Evolutionary conservation across 208 protist species (phyloP).

Genomic region (Trypanosoma cruzi): DNA sequence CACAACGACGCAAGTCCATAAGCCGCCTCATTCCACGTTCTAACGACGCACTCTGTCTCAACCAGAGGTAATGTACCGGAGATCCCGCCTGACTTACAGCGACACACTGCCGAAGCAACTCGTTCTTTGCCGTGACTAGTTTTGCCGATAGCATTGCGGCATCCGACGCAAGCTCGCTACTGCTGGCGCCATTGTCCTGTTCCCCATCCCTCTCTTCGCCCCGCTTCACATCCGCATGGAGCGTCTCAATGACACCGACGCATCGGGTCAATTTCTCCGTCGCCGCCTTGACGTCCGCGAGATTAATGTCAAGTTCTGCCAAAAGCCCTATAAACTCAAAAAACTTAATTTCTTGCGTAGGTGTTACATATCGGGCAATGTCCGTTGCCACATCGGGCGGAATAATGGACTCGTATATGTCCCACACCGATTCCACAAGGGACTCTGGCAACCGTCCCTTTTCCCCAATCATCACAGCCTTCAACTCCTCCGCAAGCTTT

Average conservation of each 20-base stretch:
- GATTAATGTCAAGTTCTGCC: conserved; percentile 58
- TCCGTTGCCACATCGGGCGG: conserved; percentile 36
- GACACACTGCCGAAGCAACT: conserved; percentile 57
- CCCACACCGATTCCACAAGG: conserved; percentile 72
- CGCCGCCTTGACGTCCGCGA: conserved; percentile 40
- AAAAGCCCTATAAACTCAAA: conserved; percentile 61
- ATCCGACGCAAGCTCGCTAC: conserved; percentile 9
- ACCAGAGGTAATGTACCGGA: conserved; percentile 77
- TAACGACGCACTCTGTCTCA: conserved; percentile 67
- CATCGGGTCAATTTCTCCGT: conserved; percentile 29
- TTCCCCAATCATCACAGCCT: conserved; percentile 42
- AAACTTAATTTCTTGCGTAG: conserved; percentile 35
- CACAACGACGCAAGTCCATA: conserved; percentile 68
- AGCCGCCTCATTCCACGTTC: conserved; percentile 66
- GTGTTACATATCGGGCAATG: conserved; percentile 32
- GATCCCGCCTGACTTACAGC: conserved; percentile 49
- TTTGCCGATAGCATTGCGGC: conserved; percentile 18
- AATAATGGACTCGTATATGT: conserved; percentile 68
- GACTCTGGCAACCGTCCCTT: conserved; percentile 45
- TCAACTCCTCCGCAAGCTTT: conserved; percentile 31
- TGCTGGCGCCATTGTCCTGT: neutral
- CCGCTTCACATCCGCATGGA: conserved; percentile 6
- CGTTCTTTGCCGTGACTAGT: conserved; percentile 40
- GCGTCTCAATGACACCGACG: conserved; percentile 12
- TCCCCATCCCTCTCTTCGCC: neutral